Evolutionary conservation across 2,329 filamentous ascomycete species (phyloP), one percentile per base, ranked within the genome.

Genomic region (Tolypocladium sp.): DNA sequence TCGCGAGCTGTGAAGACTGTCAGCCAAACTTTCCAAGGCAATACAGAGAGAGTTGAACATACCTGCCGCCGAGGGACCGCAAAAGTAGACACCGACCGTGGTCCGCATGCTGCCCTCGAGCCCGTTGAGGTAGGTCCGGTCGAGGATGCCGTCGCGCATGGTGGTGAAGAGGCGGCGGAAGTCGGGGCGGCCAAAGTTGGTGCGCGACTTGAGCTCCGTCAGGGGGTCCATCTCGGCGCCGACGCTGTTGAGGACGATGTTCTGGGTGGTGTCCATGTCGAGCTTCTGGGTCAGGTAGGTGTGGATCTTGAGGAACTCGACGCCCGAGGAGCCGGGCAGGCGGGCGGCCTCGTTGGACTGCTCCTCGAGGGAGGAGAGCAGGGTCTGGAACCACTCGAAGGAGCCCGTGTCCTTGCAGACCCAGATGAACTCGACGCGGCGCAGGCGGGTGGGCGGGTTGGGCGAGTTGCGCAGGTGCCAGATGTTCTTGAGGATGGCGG

Each of bases 391-490:
- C 94, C 94, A 99, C 76, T 97, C 94, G 69, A 99, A 99, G 0
- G 92, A 96, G 40, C 85, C 89, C 0, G 92, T 96, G 70, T 97
- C 92, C 73, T 90, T 94, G 82, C 93, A 97, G 57, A 97, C 88
- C 94, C 94, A 99, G 78, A 99, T 95, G 76, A 99, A 99, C 74
- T 99, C 94, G 38, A 99, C 93, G 73, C 94, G 89, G 61, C 92
- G 90, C 54, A 99, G 87, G 70, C 93, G 90, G 56, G 85, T 86
- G 1, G 93, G 92, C 30, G 92, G 91, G 77, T 97, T 94, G 9
- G 93, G 92, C 20, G 88, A 85, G 64, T 94, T 88, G 63, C 94
- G 91, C 69, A 96, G 82, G 73, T 99, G 93, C 91, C 92, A 99
- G 75, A 99, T 97, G 73, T 96, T 97, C 79, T 99, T 99, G 64